Percentiles rank a stretch among this genome's conserved stretches.
Conservation (phyloP, 495 filamentous ascomycete species). For the Aspergillus egyptiacus region DNA sequence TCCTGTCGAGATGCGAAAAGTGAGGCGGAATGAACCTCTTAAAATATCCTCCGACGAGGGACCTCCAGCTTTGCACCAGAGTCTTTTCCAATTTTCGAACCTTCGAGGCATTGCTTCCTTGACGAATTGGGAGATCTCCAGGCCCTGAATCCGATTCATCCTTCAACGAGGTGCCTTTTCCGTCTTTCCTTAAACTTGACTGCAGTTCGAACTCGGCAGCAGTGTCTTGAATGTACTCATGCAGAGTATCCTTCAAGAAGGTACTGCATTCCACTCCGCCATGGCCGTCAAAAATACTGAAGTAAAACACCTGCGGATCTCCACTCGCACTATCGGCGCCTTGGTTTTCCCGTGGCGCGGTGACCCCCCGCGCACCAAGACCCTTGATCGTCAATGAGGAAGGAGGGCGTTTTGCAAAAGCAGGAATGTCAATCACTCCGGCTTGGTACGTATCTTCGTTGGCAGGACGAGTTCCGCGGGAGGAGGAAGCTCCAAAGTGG, state of each 20-base stretch:
- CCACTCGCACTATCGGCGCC: slow-evolving; percentile 70
- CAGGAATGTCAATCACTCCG: slow-evolving; percentile 84
- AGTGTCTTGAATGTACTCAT: slow-evolving; percentile 80
- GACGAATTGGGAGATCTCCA: slow-evolving; percentile 32
- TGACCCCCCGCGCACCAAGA: slow-evolving; percentile 4
- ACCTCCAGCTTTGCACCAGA: slow-evolving; percentile 72
- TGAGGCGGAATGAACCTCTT: slow-evolving; percentile 73
- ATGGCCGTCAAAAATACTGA: slow-evolving; percentile 93
- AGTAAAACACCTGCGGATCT: slow-evolving; percentile 95
- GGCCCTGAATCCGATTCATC: slow-evolving; percentile 11
- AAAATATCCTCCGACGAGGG: slow-evolving; percentile 89
- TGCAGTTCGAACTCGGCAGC: slow-evolving; percentile 65
- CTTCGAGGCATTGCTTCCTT: slow-evolving; percentile 32
- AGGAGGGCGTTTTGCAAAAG: slow-evolving; percentile 79
- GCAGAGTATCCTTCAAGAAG: slow-evolving; percentile 77
- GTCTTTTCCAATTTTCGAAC: slow-evolving; percentile 52
- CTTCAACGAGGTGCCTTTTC: slow-evolving; percentile 3
- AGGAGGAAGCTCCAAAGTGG: slow-evolving; percentile 78
- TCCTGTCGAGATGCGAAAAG: slow-evolving; percentile 38
- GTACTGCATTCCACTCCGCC: slow-evolving; percentile 84
- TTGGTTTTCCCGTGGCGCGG: slow-evolving; percentile 35
- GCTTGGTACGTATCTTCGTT: slow-evolving; percentile 97
- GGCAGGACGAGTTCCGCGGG: slow-evolving; percentile 72
- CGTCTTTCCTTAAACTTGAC: slow-evolving; percentile 52
- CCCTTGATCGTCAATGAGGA: slow-evolving; percentile 54